Conservation (phyloP, 202 grass and related monocot species). For the Schoenoplectus triqueter region DNA sequence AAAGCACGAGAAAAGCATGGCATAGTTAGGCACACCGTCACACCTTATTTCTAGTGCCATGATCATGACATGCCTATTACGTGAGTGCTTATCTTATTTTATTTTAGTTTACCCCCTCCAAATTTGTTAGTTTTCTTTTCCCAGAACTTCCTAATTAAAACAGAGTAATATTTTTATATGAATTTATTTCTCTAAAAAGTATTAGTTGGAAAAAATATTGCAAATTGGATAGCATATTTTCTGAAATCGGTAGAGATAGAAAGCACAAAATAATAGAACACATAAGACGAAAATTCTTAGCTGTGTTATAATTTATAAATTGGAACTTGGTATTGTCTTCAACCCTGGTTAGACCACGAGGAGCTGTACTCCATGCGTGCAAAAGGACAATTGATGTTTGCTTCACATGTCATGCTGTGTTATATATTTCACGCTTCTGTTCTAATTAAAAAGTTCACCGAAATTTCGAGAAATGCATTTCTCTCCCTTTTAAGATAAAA, state of each 20-base stretch:
- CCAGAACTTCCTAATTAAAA: not conserved
- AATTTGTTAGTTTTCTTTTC: not conserved
- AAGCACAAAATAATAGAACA: not conserved
- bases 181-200: not conserved
- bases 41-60: not conserved
- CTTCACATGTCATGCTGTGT: not conserved
- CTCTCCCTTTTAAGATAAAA: not conserved
- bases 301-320: not conserved
- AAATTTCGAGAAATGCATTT: not conserved
- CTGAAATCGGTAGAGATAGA: not conserved
- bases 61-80: slow-evolving; percentile 9
- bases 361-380: not conserved
- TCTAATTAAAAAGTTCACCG: not conserved
- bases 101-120: not conserved
- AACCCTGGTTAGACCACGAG: not conserved
- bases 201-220: not conserved
- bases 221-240: not conserved
- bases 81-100: not conserved
- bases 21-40: not conserved
- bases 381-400: not conserved
- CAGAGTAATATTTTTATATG: not conserved
- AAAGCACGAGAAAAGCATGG: slow-evolving; percentile 19
- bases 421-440: not conserved
- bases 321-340: not conserved
- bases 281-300: not conserved